These are phyloP conservation scores for Fusarium globosum DNA, from an alignment of 2,329 filamentous ascomycete genomes.

Conservation along the genomic window DNA sequence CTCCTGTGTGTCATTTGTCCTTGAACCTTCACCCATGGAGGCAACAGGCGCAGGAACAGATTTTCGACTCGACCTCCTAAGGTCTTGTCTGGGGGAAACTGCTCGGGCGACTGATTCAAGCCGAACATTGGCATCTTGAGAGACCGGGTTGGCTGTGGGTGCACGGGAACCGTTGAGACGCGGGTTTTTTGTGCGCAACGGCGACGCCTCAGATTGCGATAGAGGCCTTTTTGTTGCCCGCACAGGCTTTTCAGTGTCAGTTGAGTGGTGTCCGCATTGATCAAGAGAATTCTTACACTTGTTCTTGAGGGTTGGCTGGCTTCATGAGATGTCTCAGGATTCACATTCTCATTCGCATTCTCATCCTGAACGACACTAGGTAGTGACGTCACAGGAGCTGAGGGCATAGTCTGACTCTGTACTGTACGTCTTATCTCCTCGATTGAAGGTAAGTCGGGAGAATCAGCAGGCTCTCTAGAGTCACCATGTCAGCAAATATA, in stretches of 20 bases:
- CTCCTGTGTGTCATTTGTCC: neutral
- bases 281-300: neutral
- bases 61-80: neutral
- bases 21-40: neutral
- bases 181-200: neutral
- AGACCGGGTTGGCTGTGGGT: neutral
- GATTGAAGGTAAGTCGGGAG: neutral
- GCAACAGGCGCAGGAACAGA: constrained; percentile 1
- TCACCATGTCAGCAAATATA: neutral
- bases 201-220: neutral
- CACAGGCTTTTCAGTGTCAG: neutral
- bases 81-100: neutral
- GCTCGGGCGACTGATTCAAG: neutral
- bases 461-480: neutral
- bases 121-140: neutral
- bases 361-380: neutral
- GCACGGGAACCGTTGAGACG: neutral
- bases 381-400: neutral
- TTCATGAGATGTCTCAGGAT: neutral
- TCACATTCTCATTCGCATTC: neutral
- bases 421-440: neutral
- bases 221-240: neutral
- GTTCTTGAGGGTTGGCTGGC: neutral
- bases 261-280: neutral
- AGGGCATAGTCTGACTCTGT: neutral